Conservation (phyloP, 495 filamentous ascomycete genomes). For the Penicillium cinerascens region DNA sequence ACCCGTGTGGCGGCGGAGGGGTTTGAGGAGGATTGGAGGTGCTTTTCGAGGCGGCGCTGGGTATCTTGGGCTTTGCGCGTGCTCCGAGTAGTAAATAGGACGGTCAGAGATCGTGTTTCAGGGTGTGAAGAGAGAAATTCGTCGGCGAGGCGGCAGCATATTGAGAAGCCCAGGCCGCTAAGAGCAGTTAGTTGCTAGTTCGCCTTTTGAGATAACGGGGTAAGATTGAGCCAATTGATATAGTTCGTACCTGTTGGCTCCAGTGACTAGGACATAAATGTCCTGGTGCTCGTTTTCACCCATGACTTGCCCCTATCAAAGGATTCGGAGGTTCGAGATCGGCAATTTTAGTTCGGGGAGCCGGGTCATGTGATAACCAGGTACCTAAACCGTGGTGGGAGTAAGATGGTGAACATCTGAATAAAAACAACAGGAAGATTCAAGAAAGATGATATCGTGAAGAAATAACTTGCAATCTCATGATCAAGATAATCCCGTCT, state of each 20-base stretch:
- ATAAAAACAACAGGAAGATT: neutral
- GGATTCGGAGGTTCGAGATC: neutral
- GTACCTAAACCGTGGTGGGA: neutral
- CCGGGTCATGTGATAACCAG: constrained; percentile 11
- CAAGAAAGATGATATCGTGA: no score
- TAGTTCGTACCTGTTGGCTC: constrained; percentile 45
- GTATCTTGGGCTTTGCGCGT: constrained; percentile 44
- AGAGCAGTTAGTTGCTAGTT: neutral
- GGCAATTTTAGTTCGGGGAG: constrained; percentile 5
- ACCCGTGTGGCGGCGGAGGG: constrained; percentile 32
- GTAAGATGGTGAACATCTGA: neutral
- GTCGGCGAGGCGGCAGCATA: constrained; percentile 81
- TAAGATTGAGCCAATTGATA: neutral
- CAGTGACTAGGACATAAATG: constrained; percentile 45
- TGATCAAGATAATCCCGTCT: neutral
- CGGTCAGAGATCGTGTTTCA: constrained; percentile 51
- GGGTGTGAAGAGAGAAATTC: constrained; percentile 75
- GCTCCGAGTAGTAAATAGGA: constrained; percentile 53
- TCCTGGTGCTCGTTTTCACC: constrained; percentile 14
- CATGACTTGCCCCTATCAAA: constrained; percentile 12
- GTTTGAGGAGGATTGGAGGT: constrained; percentile 29
- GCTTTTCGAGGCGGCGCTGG: constrained; percentile 33
- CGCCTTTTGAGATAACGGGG: neutral
- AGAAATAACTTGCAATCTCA: neutral
- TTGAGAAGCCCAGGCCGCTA: constrained; percentile 88